Conservation (phyloP, 495 filamentous ascomycete species). For the Penicillium riverlandense region DNA sequence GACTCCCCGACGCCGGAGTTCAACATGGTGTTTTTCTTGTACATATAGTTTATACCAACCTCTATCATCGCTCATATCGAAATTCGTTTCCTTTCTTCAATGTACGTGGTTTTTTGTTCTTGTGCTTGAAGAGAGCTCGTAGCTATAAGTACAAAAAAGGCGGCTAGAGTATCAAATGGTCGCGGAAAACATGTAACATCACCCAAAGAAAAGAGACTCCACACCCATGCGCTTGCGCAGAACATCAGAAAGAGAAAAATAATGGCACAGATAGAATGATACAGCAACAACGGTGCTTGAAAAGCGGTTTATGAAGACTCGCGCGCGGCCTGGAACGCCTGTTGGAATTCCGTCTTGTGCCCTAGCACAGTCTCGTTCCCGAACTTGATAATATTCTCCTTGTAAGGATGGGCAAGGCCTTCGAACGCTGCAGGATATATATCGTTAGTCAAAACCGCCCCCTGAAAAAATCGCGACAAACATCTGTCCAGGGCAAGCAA, state of each 20-base stretch:
- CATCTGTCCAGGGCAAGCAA: slow-evolving; percentile 4
- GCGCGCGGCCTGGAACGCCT: slow-evolving; percentile 37
- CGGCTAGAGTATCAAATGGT: neutral
- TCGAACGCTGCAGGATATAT: slow-evolving; percentile 64
- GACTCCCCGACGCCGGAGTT: neutral
- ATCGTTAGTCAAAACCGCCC: slow-evolving; percentile 2
- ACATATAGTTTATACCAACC: neutral
- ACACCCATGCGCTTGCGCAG: slow-evolving; percentile 43
- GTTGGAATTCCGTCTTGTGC: slow-evolving; percentile 37
- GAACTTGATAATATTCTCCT: slow-evolving; percentile 75
- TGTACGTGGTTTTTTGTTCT: too few relatives aligned
- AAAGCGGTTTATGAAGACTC: slow-evolving; percentile 9
- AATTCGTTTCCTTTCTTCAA: too few relatives aligned
- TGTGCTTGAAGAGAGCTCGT: too few relatives aligned
- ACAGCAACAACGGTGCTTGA: neutral
- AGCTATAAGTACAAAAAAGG: slow-evolving; percentile 13
- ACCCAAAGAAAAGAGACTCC: slow-evolving; percentile 31
- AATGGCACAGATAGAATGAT: slow-evolving; percentile 16
- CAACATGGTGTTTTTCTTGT: neutral
- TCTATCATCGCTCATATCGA: too few relatives aligned
- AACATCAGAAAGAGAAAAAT: slow-evolving; percentile 24
- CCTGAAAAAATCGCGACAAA: neutral
- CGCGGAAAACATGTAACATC: slow-evolving; percentile 7
- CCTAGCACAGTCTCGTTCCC: slow-evolving; percentile 39
- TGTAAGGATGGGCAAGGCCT: slow-evolving; percentile 82